Conservation (phyloP, 2,329 filamentous ascomycete genomes). For the Nemania sp. region DNA sequence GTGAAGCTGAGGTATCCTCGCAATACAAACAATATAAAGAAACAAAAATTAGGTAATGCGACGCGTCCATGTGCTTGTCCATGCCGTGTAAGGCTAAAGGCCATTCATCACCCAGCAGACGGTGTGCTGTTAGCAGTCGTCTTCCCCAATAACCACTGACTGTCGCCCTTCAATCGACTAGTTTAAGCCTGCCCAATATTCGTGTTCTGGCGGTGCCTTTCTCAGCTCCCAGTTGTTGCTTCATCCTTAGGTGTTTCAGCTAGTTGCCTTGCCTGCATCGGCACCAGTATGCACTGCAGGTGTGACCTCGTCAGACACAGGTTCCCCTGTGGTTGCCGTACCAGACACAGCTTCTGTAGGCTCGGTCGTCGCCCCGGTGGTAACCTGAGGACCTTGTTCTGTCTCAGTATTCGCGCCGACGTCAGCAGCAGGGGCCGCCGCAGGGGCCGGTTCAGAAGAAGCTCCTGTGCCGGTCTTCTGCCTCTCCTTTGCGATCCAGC, state of each 20-base stretch:
- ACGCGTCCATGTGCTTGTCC: neutral
- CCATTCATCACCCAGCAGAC: neutral
- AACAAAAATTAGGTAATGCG: too few relatives aligned
- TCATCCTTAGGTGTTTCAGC: constrained; percentile 10
- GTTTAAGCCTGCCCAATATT: neutral
- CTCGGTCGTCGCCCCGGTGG: constrained; percentile 18
- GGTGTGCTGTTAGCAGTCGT: neutral
- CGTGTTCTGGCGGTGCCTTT: neutral
- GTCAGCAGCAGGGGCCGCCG: constrained; percentile 3
- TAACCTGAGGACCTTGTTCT: constrained; percentile 9
- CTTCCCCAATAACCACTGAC: neutral
- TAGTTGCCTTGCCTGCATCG: neutral
- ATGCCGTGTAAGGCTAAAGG: neutral
- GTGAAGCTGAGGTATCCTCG: neutral
- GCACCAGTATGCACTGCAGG: neutral
- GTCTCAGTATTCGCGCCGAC: constrained; percentile 5
- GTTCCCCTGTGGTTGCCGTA: constrained; percentile 4
- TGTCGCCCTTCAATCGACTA: neutral
- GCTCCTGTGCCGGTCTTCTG: constrained; percentile 22
- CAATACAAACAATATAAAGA: neutral
- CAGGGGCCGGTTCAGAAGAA: constrained; percentile 3
- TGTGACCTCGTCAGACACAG: neutral
- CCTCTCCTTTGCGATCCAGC: constrained; percentile 59
- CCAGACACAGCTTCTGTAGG: constrained; percentile 17
- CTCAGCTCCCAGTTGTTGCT: constrained; percentile 1